Conservation (phyloP, 225 moss, liverwort and hornwort genomes). For the Pleurozium schreberi region DNA sequence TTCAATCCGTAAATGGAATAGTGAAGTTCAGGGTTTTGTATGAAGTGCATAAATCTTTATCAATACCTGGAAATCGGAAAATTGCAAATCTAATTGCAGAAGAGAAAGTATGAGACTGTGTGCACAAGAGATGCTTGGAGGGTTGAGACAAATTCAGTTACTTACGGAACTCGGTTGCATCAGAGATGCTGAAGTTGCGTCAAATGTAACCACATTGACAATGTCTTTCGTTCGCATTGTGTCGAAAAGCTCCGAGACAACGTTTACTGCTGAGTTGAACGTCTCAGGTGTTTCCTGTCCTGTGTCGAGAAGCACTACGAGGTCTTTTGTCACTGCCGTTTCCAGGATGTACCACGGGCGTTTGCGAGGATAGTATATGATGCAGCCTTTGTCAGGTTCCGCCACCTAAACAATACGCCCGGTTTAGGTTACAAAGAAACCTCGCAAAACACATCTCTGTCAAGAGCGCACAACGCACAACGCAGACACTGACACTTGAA, state of each 20-base stretch:
- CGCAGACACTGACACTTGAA: background rate
- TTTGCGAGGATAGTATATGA: conserved; percentile 31
- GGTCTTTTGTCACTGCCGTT: conserved; percentile 27
- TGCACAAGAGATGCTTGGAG: background rate
- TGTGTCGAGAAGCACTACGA: conserved; percentile 32
- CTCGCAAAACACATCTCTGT: background rate
- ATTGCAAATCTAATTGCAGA: background rate
- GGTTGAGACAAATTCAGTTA: background rate
- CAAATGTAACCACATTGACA: conserved; percentile 23
- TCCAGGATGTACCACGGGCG: conserved; percentile 33
- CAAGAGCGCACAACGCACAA: background rate
- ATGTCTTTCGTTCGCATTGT: conserved; percentile 3
- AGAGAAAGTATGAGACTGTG: background rate
- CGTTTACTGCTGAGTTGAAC: background rate
- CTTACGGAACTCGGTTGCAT: conserved; percentile 18
- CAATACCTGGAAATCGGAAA: background rate
- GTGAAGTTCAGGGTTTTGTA: background rate
- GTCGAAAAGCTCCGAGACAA: conserved; percentile 12
- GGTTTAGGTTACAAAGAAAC: background rate
- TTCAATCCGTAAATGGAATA: background rate
- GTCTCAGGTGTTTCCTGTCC: background rate
- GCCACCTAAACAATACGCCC: conserved; percentile 18
- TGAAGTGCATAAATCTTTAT: background rate
- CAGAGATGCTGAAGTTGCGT: background rate
- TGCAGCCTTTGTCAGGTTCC: conserved; percentile 14